Evolutionary conservation across 1,284 basidiomycete species (phyloP).

Genomic region (Ganoderma multipileum): DNA sequence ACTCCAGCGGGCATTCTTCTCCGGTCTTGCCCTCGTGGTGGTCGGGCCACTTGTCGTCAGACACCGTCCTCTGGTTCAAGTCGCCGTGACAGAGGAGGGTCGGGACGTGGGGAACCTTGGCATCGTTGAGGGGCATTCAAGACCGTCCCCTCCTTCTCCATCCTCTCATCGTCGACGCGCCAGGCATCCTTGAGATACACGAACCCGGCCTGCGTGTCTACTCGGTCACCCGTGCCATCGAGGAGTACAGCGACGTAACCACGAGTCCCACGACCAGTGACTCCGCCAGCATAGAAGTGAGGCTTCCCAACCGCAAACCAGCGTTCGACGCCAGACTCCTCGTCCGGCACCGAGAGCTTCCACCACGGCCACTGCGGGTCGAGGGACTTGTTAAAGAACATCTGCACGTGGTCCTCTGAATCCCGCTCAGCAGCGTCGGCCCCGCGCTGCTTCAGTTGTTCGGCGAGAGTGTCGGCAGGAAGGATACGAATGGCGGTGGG

Average conservation of each 20-base stretch:
- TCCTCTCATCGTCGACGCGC: slow-evolving; percentile 10
- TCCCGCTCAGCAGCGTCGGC: no score
- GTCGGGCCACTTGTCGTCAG: not conserved
- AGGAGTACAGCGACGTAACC: slow-evolving; percentile 18
- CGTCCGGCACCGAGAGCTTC: slow-evolving; percentile 5
- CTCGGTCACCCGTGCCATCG: not conserved
- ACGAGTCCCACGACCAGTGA: slow-evolving; percentile 20
- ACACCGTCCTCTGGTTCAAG: slow-evolving; percentile 8
- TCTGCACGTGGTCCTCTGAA: not conserved
- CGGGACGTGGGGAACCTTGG: slow-evolving; percentile 29
- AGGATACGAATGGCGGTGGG: slow-evolving; percentile 11
- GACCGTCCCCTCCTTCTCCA: slow-evolving; percentile 15
- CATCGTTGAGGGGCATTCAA: slow-evolving; percentile 23
- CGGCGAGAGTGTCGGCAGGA: no score
- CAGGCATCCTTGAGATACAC: slow-evolving; percentile 24
- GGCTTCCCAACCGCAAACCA: slow-evolving; percentile 22
- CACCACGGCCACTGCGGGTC: slow-evolving; percentile 20
- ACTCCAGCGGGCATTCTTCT: slow-evolving; percentile 10
- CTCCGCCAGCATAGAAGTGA: slow-evolving; percentile 4
- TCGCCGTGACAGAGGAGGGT: slow-evolving; percentile 21
- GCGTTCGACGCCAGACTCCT: not conserved
- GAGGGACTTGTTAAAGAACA: slow-evolving; percentile 7
- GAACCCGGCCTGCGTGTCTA: not conserved
- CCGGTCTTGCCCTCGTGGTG: not conserved
- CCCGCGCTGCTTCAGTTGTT: not conserved